Evolutionary conservation across 2,329 filamentous ascomycete species (phyloP).

Genomic region (Cadophora sp.): DNA sequence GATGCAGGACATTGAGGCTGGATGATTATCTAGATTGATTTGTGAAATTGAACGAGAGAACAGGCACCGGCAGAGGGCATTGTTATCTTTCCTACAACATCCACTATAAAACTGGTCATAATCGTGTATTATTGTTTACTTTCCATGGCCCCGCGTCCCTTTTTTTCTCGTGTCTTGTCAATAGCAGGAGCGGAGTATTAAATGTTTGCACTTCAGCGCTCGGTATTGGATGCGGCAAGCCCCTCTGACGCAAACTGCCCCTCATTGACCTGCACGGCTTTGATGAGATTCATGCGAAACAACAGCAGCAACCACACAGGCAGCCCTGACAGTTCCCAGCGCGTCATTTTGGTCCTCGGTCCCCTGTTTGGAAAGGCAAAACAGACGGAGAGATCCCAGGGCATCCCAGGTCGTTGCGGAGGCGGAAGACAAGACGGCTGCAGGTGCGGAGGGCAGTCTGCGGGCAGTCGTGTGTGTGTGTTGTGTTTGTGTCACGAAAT

Average conservation of each 20-base stretch:
- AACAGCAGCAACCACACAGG: slow-evolving; percentile 10
- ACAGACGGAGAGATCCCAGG: neutral
- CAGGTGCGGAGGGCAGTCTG: neutral
- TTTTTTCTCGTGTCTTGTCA: slow-evolving; percentile 17
- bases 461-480: neutral
- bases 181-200: slow-evolving; percentile 26
- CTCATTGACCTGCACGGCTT: slow-evolving; percentile 24
- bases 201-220: slow-evolving; percentile 17
- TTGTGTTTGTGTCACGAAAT: slow-evolving; percentile 5
- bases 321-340: slow-evolving; percentile 11
- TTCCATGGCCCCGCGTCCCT: slow-evolving; percentile 1
- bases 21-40: neutral
- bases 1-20: neutral
- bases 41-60: neutral
- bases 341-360: slow-evolving; percentile 26
- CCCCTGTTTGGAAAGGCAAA: slow-evolving; percentile 9
- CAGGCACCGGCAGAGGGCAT: neutral
- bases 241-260: slow-evolving; percentile 4
- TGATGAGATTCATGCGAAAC: slow-evolving; percentile 36
- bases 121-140: slow-evolving; percentile 15
- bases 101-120: neutral
- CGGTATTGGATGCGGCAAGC: slow-evolving; percentile 17
- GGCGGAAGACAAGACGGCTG: slow-evolving; percentile 8
- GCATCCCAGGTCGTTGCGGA: neutral
- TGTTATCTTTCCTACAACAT: neutral